phyloP scores from a whole-genome alignment of 2,329 filamentous ascomycete species.

The Microdochium trichocladiopsis region DNA sequence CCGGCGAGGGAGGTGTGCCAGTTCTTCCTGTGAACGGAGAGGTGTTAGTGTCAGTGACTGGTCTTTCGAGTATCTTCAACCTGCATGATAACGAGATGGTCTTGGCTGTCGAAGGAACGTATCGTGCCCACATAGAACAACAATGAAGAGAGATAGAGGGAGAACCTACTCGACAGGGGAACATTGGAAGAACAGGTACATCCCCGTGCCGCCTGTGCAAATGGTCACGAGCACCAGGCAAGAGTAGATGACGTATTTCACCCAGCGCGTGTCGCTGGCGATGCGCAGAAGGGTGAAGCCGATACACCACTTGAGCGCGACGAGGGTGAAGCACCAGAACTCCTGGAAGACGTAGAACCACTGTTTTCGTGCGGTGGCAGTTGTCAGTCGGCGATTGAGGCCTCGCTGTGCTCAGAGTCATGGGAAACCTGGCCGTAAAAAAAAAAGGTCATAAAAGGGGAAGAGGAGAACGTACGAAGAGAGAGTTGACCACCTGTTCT shows the following conservation, averaged over 20 bases:
- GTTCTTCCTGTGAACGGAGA: not conserved
- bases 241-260: not conserved
- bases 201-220: not conserved
- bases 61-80: too few species aligned
- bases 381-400: too few species aligned
- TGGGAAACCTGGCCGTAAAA: not conserved
- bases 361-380: not conserved
- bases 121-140: too few species aligned
- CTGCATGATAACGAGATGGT: too few species aligned
- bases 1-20: not conserved
- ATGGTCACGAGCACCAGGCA: not conserved
- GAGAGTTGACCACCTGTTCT: not conserved
- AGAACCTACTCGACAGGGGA: not conserved
- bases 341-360: not conserved
- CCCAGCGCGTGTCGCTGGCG: not conserved
- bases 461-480: not conserved
- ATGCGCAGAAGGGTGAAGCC: not conserved
- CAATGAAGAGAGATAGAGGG: not conserved
- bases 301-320: not conserved
- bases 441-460: not conserved
- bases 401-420: not conserved
- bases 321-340: not conserved
- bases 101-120: too few species aligned
- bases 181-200: not conserved
- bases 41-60: not conserved